phyloP scores from a whole-genome alignment of 176 grass and related monocot species.

The Oryza brachyantha region DNA sequence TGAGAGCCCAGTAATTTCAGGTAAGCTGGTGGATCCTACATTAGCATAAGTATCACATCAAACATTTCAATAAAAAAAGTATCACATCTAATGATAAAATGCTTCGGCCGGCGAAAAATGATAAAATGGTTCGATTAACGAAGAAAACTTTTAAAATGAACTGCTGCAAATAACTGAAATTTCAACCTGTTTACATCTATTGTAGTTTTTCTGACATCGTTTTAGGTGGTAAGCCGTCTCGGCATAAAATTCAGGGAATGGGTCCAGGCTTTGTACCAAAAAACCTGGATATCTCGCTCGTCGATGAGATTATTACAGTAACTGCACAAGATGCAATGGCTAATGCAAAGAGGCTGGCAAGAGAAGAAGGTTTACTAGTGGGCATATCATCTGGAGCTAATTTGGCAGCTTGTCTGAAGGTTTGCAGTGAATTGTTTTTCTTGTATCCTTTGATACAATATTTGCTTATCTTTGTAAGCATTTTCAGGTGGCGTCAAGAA shows the following conservation, averaged over 20 bases:
- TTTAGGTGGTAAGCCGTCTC: constrained; percentile 49
- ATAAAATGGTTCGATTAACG: background rate
- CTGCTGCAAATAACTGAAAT: background rate
- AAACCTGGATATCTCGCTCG: constrained; percentile 52
- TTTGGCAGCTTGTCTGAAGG: constrained; percentile 68
- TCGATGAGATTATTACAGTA: constrained; percentile 60
- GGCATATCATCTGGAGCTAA: constrained; percentile 79
- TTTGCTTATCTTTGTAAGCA: background rate
- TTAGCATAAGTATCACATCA: background rate
- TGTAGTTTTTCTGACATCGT: background rate
- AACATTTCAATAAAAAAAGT: background rate
- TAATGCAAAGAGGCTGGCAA: constrained; percentile 55
- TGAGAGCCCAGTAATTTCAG: constrained; percentile 75
- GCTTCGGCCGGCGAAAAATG: too few relatives aligned
- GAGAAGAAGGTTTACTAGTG: constrained; percentile 64
- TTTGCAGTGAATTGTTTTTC: background rate
- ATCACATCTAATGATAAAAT: background rate
- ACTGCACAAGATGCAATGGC: constrained; percentile 50
- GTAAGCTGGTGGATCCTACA: constrained; percentile 15
- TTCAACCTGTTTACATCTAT: background rate
- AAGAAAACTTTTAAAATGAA: background rate
- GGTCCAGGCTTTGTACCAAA: constrained; percentile 51
- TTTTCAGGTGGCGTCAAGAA: constrained; percentile 18
- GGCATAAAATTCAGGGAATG: constrained; percentile 73
- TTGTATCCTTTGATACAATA: background rate